Evolutionary conservation across 2,329 filamentous ascomycete species (phyloP).

Genomic region (Lithohypha guttulata): DNA sequence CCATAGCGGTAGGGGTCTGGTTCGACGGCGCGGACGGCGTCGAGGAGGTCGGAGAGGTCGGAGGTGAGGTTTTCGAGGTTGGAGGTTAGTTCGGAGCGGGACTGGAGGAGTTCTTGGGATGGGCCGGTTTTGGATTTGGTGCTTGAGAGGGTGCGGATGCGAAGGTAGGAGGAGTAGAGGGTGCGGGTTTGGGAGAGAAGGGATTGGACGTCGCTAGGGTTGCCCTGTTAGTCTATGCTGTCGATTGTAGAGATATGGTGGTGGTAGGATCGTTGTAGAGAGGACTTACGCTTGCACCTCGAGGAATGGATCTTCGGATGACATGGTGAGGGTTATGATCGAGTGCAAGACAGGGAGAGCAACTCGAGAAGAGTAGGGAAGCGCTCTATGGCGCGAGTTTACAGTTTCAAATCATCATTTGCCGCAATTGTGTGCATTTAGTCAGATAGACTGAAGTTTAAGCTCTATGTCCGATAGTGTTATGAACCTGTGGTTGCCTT

Average conservation of each 20-base stretch:
- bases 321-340: neutral
- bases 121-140: slow-evolving; percentile 54
- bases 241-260: neutral
- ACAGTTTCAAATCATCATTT: too few relatives aligned
- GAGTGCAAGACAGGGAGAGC: neutral
- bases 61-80: slow-evolving; percentile 65
- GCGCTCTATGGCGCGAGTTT: neutral
- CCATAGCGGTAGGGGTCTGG: slow-evolving; percentile 79
- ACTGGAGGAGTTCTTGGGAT: slow-evolving; percentile 59
- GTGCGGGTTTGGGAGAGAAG: slow-evolving; percentile 72
- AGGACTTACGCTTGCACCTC: slow-evolving; percentile 36
- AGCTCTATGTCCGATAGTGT: too few relatives aligned
- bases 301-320: slow-evolving; percentile 33
- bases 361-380: neutral
- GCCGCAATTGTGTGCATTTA: too few relatives aligned
- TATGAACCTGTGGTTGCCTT: too few relatives aligned
- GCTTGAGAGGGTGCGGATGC: slow-evolving; percentile 78
- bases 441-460: too few relatives aligned
- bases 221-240: slow-evolving; percentile 9
- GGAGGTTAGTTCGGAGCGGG: slow-evolving; percentile 64
- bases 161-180: slow-evolving; percentile 87
- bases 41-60: slow-evolving; percentile 80
- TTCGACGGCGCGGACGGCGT: slow-evolving; percentile 78
- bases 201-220: slow-evolving; percentile 67
- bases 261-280: neutral